phyloP scores from a whole-genome alignment of 805 yeast genomes.

The Zygosaccharomyces bisporus region DNA sequence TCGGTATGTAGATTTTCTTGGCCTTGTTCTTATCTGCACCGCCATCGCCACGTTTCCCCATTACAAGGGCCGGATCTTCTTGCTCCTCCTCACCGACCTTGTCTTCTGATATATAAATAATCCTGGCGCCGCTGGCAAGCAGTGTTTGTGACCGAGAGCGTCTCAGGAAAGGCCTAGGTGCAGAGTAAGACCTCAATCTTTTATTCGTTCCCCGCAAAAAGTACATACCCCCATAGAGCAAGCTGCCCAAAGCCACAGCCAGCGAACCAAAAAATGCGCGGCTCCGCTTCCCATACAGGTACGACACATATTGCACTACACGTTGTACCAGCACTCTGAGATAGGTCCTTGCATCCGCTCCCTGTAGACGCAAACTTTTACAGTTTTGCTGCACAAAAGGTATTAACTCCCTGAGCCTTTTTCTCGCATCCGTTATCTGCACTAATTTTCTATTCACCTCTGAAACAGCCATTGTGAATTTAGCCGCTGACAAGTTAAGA shows the following conservation, averaged over 20 bases:
- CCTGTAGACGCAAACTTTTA: constrained; percentile 21
- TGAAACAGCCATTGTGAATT: background rate
- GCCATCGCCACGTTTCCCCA: background rate
- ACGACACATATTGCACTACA: constrained; percentile 15
- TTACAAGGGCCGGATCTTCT: constrained; percentile 1
- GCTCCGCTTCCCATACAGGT: constrained; percentile 24
- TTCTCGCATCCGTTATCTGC: constrained; percentile 5
- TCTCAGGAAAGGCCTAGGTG: constrained; percentile 17
- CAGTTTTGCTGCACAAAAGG: constrained; percentile 19
- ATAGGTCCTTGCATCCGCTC: constrained; percentile 19
- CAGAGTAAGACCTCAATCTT: constrained; percentile 3
- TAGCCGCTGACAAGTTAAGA: background rate
- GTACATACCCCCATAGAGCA: constrained; percentile 16
- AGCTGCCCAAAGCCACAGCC: constrained; percentile 19
- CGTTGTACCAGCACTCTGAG: constrained; percentile 20
- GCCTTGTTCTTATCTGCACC: constrained; percentile 6
- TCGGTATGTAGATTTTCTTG: constrained; percentile 31
- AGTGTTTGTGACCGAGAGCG: constrained; percentile 32
- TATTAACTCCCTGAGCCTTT: constrained; percentile 11
- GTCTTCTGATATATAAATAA: constrained; percentile 32
- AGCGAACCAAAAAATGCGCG: constrained; percentile 24
- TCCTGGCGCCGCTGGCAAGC: constrained; percentile 33
- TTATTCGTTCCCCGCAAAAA: constrained; percentile 1
- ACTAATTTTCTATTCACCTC: background rate
- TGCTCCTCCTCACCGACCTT: constrained; percentile 11